Conservation (phyloP, 225 moss, liverwort and hornwort species). For the Straminergon stramineum region DNA sequence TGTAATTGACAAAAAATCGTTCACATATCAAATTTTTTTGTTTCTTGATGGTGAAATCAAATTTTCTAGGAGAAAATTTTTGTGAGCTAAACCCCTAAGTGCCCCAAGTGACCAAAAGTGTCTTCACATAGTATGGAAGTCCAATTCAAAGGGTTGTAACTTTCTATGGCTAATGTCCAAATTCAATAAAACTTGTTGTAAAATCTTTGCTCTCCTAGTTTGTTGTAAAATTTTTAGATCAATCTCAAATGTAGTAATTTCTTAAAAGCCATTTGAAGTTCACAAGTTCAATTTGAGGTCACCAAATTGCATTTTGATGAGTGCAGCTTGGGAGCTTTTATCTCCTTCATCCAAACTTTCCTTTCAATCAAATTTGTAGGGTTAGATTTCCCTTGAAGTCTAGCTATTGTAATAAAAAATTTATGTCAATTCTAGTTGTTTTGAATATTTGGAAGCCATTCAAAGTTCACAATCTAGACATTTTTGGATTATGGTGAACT, state of each 20-base stretch:
- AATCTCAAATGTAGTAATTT: neutral
- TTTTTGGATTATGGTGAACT: neutral
- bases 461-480: neutral
- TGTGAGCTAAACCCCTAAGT: neutral
- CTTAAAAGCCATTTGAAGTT: neutral
- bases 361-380: neutral
- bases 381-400: neutral
- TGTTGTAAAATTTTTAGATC: rapidly evolving
- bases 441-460: neutral
- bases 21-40: neutral
- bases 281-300: neutral
- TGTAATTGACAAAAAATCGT: neutral
- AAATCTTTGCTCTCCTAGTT: neutral
- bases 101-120: neutral
- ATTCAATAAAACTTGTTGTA: neutral
- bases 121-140: neutral
- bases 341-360: neutral
- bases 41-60: neutral
- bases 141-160: neutral
- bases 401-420: neutral
- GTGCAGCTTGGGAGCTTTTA: rapidly evolving
- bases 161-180: too few relatives aligned
- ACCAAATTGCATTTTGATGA: neutral
- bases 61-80: neutral
- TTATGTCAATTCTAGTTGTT: neutral